Percentiles rank a stretch among this genome's conserved stretches.
Conservation (phyloP, 2,329 filamentous ascomycete genomes). For the Emmonsiellopsis sp. region DNA sequence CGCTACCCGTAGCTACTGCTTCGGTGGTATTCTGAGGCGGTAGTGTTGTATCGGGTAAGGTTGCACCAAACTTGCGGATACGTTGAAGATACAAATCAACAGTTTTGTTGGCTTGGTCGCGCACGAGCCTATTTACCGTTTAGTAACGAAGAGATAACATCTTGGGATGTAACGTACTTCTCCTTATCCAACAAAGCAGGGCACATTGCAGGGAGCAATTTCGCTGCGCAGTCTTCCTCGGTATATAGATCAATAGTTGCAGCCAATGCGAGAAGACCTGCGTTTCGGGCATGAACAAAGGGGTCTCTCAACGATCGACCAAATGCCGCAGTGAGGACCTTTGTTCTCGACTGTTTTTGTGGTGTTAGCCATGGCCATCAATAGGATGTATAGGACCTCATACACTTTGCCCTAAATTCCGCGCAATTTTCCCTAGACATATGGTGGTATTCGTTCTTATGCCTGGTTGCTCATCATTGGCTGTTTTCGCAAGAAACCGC, state of each 20-base stretch:
- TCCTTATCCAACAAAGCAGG: constrained; percentile 88
- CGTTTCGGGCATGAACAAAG: constrained; percentile 88
- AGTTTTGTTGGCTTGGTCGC: constrained; percentile 84
- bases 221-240: constrained; percentile 79
- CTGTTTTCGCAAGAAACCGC: constrained; percentile 84
- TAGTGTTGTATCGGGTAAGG: constrained; percentile 71
- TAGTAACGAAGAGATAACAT: background rate
- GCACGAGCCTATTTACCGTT: constrained; percentile 51
- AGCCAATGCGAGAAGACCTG: constrained; percentile 72
- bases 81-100: constrained; percentile 77
- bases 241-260: constrained; percentile 80
- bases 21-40: constrained; percentile 39
- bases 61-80: constrained; percentile 66
- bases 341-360: constrained; percentile 57
- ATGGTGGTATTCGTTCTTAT: constrained; percentile 98
- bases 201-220: constrained; percentile 75
- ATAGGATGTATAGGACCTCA: constrained; percentile 7
- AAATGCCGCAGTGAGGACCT: constrained; percentile 90
- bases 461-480: constrained; percentile 93
- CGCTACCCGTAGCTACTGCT: constrained; percentile 38
- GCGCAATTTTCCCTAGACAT: constrained; percentile 90
- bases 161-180: constrained; percentile 43
- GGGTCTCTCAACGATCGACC: constrained; percentile 81
- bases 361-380: constrained; percentile 18
- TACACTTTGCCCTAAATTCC: constrained; percentile 63